Evolutionary conservation across 495 filamentous ascomycete genomes (phyloP), one percentile per base, ranked within the genome.

Genomic region (Penicillium coprophilum): DNA sequence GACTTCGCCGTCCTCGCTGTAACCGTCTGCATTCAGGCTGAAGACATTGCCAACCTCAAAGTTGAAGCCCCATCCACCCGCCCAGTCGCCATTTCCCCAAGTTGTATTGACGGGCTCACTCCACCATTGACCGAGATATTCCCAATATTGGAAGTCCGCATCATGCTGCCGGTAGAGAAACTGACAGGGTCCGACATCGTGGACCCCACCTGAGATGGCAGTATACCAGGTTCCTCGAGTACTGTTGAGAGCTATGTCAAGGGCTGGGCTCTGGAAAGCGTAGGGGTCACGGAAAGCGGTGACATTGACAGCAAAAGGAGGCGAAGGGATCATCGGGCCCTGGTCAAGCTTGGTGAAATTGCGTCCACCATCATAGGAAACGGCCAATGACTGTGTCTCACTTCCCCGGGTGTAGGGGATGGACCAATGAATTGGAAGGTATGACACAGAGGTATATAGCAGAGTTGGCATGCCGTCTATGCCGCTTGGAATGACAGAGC

Each of bases 361-460:
- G 40, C 38, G 45, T 30, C 63, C 63, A 44, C 56, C 59, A 32
- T 61, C 55, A 41, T 27, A 34, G 8, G 52, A 46, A 24, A 65
- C 63, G n/a, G 63, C 63, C 30, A 65, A 39, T 20, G 63, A 62
- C 27, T 65, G 63, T 20, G 56, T 55, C 46, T 65, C 63, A 8
- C 58, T 60, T 31, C 63, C 63, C 4, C 48, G 56, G 34, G 48
- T 58, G 47, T 66, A 66, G 21, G 63, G 63, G 17, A 66, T 58
- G n/a, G 60, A 58, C 63, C 63, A 66, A 36, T 66, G 60, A 41
- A 66, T 66, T 17, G 63, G 63, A 11, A 63, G 55, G 31, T 41
- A 63, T 2, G 57, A 60, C 10, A 66, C 63, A 13, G 58, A 60
- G 24, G 63, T 65, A 52, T 65, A 65, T 11, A 65, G 27, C 8